Conservation (phyloP, 2,329 filamentous ascomycete species). For the Sclerotinia sclerotiorum region DNA sequence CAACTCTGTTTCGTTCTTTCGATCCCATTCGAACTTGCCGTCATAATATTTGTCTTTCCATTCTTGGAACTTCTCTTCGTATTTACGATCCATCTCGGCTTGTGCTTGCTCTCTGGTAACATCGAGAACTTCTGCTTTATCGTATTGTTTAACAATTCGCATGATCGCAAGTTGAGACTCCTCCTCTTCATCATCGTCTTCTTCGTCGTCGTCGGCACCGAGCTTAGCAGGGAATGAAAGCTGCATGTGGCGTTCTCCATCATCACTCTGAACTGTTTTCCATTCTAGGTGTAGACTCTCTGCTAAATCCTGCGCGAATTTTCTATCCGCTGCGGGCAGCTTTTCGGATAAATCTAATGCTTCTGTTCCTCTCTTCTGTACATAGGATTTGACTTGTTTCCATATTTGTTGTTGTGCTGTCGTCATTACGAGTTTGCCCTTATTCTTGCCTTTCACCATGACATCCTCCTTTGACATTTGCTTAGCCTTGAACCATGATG, state of each 20-base stretch:
- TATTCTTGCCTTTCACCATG: conserved; percentile 58
- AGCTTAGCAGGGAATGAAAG: conserved; percentile 55
- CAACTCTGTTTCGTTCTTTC: conserved; percentile 78
- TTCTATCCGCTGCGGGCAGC: conserved; percentile 81
- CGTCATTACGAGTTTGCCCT: conserved; percentile 74
- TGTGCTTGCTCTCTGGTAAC: conserved; percentile 76
- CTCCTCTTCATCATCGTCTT: conserved; percentile 68
- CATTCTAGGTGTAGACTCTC: conserved; percentile 65
- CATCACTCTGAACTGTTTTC: conserved; percentile 62
- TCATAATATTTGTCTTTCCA: conserved; percentile 97
- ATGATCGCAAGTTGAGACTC: conserved; percentile 80
- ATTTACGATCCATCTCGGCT: conserved; percentile 75
- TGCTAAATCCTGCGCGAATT: conserved; percentile 88
- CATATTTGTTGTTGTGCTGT: conserved; percentile 80
- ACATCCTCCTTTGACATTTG: conserved; percentile 68
- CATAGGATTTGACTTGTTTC: conserved; percentile 77
- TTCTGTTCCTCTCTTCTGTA: conserved; percentile 64
- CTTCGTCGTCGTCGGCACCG: conserved; percentile 55
- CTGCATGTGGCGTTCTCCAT: conserved; percentile 65
- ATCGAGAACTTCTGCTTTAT: conserved; percentile 84
- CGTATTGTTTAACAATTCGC: conserved; percentile 85
- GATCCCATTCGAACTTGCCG: conserved; percentile 86
- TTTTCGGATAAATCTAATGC: conserved; percentile 72
- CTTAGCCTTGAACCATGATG: conserved; percentile 90
- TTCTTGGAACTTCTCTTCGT: conserved; percentile 81